These are phyloP conservation scores for Alternaria burnsii DNA, from an alignment of 2,329 filamentous ascomycete genomes.

Conservation along the genomic window DNA sequence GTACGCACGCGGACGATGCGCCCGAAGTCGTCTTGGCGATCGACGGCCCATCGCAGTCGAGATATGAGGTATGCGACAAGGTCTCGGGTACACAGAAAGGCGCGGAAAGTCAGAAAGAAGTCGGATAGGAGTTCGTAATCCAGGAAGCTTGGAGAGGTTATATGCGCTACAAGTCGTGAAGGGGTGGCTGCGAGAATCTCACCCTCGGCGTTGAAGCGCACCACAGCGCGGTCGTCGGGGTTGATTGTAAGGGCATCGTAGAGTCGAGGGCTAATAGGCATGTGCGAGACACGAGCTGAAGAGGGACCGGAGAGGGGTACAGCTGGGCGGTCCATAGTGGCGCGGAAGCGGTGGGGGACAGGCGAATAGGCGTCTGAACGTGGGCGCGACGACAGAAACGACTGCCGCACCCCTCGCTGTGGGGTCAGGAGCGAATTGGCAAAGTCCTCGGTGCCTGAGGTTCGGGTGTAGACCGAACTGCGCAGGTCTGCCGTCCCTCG, in stretches of 20 bases:
- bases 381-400: constrained; percentile 47
- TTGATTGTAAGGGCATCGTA: constrained; percentile 83
- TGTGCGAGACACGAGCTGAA: constrained; percentile 48
- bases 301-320: constrained; percentile 46
- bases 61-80: constrained; percentile 85
- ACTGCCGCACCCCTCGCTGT: constrained; percentile 46
- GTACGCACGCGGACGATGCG: constrained; percentile 95
- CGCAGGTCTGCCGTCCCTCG: constrained; percentile 79
- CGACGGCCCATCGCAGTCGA: constrained; percentile 85
- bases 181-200: constrained; percentile 90
- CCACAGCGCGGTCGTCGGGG: constrained; percentile 81
- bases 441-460: constrained; percentile 74
- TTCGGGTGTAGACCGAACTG: constrained; percentile 76
- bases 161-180: constrained; percentile 90
- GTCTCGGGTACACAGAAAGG: constrained; percentile 80
- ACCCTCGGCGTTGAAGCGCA: constrained; percentile 79
- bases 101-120: constrained; percentile 94
- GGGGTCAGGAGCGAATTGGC: constrained; percentile 66
- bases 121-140: constrained; percentile 97
- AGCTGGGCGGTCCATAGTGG: constrained; percentile 47
- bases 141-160: constrained; percentile 93
- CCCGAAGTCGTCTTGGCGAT: constrained; percentile 80
- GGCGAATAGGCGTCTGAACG: constrained; percentile 51
- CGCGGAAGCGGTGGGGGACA: constrained; percentile 42
- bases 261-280: constrained; percentile 68